Percentiles rank a stretch among this genome's conserved stretches.
Conservation (phyloP, 495 filamentous ascomycete species). For the Penicillium paxilli region DNA sequence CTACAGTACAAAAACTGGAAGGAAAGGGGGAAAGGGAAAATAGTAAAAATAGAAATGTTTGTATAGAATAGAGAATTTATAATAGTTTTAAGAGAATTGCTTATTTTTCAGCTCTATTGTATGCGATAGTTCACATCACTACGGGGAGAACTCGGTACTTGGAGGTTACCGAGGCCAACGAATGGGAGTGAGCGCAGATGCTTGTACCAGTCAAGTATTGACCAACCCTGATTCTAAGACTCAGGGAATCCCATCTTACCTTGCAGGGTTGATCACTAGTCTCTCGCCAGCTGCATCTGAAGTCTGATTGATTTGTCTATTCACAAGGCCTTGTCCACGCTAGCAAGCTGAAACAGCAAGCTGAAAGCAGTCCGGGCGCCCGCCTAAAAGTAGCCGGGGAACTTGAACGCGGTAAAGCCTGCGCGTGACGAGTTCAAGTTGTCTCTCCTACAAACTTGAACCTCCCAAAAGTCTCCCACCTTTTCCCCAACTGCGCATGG, state of each 20-base stretch:
- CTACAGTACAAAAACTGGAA: background rate
- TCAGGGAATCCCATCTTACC: background rate
- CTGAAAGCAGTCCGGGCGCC: background rate
- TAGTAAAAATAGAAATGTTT: too few relatives aligned
- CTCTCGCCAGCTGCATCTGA: background rate
- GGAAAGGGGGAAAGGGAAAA: background rate
- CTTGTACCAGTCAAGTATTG: constrained; percentile 7
- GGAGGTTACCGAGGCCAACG: constrained; percentile 10
- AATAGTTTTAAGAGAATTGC: too few relatives aligned
- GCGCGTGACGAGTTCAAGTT: constrained; percentile 39
- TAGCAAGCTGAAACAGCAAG: background rate
- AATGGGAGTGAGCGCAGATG: background rate
- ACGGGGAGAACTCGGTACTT: constrained; percentile 16
- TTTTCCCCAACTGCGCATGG: constrained; percentile 28
- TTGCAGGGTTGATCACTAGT: constrained; percentile 15
- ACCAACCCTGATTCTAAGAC: too few relatives aligned
- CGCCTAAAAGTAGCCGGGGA: constrained; percentile 28
- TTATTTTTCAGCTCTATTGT: too few relatives aligned
- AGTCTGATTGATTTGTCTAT: constrained; percentile 9
- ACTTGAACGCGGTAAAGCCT: constrained; percentile 42
- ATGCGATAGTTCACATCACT: background rate
- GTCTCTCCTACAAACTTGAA: constrained; percentile 25
- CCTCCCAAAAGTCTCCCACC: constrained; percentile 16
- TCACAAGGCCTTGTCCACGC: background rate
- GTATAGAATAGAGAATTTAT: too few relatives aligned